These are phyloP conservation scores for Wickerhamomyces rabaulensis DNA, from an alignment of 805 yeast genomes.

Conservation along the genomic window DNA sequence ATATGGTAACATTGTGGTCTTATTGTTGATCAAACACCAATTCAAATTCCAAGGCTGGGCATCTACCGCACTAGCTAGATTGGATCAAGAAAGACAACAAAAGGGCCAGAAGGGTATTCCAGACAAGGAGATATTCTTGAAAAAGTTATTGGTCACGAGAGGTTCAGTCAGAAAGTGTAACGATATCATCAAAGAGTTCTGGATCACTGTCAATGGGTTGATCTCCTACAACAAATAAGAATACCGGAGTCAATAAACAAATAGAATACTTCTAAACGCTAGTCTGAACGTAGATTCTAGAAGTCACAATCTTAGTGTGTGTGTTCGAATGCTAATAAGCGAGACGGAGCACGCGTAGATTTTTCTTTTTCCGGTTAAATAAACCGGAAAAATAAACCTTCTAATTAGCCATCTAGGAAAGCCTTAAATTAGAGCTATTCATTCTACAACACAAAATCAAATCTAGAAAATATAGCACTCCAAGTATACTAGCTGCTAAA, in stretches of 20 bases:
- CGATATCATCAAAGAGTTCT: conserved; percentile 53
- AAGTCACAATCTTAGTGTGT: no score
- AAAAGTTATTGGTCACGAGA: conserved; percentile 54
- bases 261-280: no score
- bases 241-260: not conserved
- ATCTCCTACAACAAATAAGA: conserved; percentile 18
- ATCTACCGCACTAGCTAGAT: conserved; percentile 20
- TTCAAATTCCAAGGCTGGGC: conserved; percentile 47
- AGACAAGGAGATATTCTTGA: conserved; percentile 41
- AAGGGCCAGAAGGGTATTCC: conserved; percentile 23
- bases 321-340: no score
- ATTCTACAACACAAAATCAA: no score
- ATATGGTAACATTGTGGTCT: conserved; percentile 48
- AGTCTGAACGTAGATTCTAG: no score
- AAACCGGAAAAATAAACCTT: not conserved
- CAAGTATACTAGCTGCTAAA: no score
- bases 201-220: conserved; percentile 58
- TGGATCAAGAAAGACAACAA: conserved; percentile 24
- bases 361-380: not conserved
- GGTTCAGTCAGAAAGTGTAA: conserved; percentile 55
- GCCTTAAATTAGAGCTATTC: no score
- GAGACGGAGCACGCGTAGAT: no score
- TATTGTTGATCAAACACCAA: conserved; percentile 45
- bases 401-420: no score
- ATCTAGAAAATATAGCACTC: no score